Evolutionary conservation across 768 basidiomycete genomes (phyloP), one percentile per base, ranked within the genome.

Genomic region (Sistotremastrum suecicum): DNA sequence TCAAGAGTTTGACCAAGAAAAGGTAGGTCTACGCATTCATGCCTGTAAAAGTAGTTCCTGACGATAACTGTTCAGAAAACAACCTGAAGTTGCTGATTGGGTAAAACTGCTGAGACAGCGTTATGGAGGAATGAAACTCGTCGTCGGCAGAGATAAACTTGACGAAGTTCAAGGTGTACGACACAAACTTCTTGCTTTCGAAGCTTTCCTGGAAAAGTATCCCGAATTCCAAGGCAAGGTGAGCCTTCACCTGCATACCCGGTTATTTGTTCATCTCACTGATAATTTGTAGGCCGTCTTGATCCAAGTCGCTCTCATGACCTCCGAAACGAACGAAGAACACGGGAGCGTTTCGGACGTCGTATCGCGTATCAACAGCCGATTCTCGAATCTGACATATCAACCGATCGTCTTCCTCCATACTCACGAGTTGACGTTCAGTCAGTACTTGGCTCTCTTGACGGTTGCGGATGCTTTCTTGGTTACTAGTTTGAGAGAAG

Each of bases 131-230:
- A 82, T 86, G 76, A 86, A 85, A 64, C 69, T 90, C 54, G 74
- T 91, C 42, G 88, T 92, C 0, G 89, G 87, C 0, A 66, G 88
- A 2, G 88, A 91, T 60, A 91, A 92, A 62, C 70, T 92, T 31
- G 88, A 92, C 56, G 84, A 83, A 55, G 71, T 90, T 46, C 84
- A 86, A 67, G 86, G 87, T 41, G 84, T 90, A 33, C 70, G 76
- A 10, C 83, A 90, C 49, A 91, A 91, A 59, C 69, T 91, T 42
- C 70, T 78, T 40, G 84, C 87, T 0, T 91, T 90, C 54, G 87
- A 90, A 55, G 62, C 67, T 10, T 89, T 91, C 67, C 66, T 91
- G 43, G 81, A 83, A 50, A 76, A 75, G 53, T 66, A 83, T 51
- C 83, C 83, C n/a, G 75, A 85, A 50, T 88, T 74, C 61, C 81